Percentiles rank a stretch among this genome's conserved stretches.
phyloP scores from a whole-genome alignment of 2,329 filamentous ascomycete species.

The Diatrype stigma region DNA sequence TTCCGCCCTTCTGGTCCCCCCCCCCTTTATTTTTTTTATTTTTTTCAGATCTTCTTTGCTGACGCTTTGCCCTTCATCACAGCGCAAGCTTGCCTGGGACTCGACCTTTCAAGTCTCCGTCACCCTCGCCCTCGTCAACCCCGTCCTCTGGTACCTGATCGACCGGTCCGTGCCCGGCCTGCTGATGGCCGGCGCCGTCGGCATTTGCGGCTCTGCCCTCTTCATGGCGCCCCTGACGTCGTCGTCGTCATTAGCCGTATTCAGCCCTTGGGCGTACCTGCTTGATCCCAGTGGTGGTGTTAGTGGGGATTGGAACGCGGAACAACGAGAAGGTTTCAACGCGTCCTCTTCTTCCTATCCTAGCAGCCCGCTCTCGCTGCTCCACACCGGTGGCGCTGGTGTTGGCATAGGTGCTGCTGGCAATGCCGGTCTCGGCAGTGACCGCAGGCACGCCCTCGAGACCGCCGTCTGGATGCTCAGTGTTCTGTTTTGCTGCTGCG shows the following conservation, averaged over 20 bases:
- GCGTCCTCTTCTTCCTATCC: slow-evolving; percentile 11
- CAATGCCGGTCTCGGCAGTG: slow-evolving; percentile 39
- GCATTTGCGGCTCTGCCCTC: slow-evolving; percentile 67
- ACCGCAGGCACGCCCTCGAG: slow-evolving; percentile 59
- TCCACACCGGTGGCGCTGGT: slow-evolving; percentile 28
- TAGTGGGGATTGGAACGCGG: background rate
- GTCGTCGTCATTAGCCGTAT: slow-evolving; percentile 20
- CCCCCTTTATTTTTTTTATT: too few species aligned
- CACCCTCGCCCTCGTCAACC: slow-evolving; percentile 85
- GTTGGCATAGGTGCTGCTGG: background rate
- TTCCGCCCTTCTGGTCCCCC: background rate
- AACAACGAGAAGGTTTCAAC: background rate
- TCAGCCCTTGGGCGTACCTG: slow-evolving; percentile 3
- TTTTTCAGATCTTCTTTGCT: background rate
- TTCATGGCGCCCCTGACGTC: slow-evolving; percentile 60
- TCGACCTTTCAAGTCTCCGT: slow-evolving; percentile 91
- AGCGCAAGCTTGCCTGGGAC: slow-evolving; percentile 89
- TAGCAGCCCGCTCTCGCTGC: slow-evolving; percentile 1
- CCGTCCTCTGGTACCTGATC: slow-evolving; percentile 92
- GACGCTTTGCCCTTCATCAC: background rate
- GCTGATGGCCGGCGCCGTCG: slow-evolving; percentile 70
- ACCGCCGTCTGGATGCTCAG: slow-evolving; percentile 86
- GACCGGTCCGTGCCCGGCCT: slow-evolving; percentile 86
- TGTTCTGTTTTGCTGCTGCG: slow-evolving; percentile 88
- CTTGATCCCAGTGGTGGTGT: background rate